Conservation (phyloP, 2,329 filamentous ascomycete species). For the Zasmidium angulare region DNA sequence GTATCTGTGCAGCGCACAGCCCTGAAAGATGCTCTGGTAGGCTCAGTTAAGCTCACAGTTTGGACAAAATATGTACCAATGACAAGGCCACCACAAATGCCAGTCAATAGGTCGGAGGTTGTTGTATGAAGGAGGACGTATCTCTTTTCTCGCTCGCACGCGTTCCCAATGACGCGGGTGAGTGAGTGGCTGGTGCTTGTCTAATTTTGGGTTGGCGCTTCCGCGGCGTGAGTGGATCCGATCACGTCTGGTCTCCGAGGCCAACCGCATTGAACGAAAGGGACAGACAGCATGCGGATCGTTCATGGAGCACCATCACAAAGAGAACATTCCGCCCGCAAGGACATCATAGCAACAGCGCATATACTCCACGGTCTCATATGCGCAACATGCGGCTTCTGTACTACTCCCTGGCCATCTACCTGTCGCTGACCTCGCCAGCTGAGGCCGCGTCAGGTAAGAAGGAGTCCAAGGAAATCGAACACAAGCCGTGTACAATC, state of each 20-base stretch:
- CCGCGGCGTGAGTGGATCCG: not conserved
- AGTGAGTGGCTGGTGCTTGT: not conserved
- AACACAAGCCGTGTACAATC: constrained; percentile 54
- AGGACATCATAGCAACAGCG: not conserved
- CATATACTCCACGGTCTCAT: not conserved
- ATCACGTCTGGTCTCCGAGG: not conserved
- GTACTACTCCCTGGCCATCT: constrained; percentile 36
- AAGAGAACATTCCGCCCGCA: not conserved
- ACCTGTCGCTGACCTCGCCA: constrained; percentile 30
- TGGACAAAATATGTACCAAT: too few relatives aligned
- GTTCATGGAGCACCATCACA: not conserved
- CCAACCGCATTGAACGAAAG: not conserved
- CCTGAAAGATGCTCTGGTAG: too few relatives aligned
- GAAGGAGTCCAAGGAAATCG: constrained; percentile 32
- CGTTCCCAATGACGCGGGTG: too few relatives aligned
- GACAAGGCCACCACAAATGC: too few relatives aligned
- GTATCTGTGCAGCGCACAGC: too few relatives aligned
- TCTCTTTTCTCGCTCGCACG: too few relatives aligned
- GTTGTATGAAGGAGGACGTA: too few relatives aligned
- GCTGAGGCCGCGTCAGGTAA: constrained; percentile 37
- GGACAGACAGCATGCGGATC: not conserved
- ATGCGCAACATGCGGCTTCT: constrained; percentile 30
- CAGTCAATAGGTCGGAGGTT: too few relatives aligned
- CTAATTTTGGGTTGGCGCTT: not conserved
- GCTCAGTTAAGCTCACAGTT: too few relatives aligned